A percentile compares a stretch with the other conserved stretches of the same genome.
Evolutionary conservation across 441 rosid genomes (phyloP).

Genomic region (Jatropha multifida): DNA sequence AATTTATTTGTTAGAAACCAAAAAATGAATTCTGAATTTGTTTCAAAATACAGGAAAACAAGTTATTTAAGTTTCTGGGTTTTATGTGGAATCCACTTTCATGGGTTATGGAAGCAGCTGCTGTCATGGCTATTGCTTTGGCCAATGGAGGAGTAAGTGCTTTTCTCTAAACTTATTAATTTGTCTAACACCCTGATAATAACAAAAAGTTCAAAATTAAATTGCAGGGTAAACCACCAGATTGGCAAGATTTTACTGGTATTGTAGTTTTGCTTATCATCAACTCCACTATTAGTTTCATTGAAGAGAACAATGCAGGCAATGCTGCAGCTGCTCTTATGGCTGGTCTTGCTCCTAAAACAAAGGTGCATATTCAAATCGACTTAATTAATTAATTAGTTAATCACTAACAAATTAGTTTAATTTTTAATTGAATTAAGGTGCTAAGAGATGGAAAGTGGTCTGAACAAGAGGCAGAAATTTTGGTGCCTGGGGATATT

Average conservation of each 20-base stretch:
- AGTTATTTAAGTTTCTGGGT: slow-evolving; percentile 73
- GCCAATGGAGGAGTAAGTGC: slow-evolving; percentile 87
- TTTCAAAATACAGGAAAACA: slow-evolving; percentile 54
- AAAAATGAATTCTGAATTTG: not conserved
- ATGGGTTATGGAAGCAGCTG: slow-evolving; percentile 97
- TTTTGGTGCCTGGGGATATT: slow-evolving; percentile 86
- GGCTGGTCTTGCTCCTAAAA: slow-evolving; percentile 96
- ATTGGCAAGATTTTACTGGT: slow-evolving; percentile 91
- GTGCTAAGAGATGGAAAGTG: slow-evolving; percentile 85
- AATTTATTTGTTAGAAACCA: not conserved
- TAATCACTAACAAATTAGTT: too few species aligned
- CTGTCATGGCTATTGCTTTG: slow-evolving; percentile 87
- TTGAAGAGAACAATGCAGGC: slow-evolving; percentile 91
- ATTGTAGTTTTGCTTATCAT: slow-evolving; percentile 67
- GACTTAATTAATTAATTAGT: too few species aligned
- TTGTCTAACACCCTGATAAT: not conserved
- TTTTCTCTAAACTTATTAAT: too few species aligned
- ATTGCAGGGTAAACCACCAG: slow-evolving; percentile 73
- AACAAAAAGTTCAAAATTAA: not conserved
- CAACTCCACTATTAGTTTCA: slow-evolving; percentile 88
- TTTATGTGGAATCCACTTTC: slow-evolving; percentile 98
- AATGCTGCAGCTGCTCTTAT: slow-evolving; percentile 94
- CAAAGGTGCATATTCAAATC: slow-evolving; percentile 47
- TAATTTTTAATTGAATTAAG: slow-evolving; percentile 29
- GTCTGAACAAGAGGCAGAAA: slow-evolving; percentile 81